phyloP scores from a whole-genome alignment of 495 filamentous ascomycete species.

The Neurospora sp. region DNA sequence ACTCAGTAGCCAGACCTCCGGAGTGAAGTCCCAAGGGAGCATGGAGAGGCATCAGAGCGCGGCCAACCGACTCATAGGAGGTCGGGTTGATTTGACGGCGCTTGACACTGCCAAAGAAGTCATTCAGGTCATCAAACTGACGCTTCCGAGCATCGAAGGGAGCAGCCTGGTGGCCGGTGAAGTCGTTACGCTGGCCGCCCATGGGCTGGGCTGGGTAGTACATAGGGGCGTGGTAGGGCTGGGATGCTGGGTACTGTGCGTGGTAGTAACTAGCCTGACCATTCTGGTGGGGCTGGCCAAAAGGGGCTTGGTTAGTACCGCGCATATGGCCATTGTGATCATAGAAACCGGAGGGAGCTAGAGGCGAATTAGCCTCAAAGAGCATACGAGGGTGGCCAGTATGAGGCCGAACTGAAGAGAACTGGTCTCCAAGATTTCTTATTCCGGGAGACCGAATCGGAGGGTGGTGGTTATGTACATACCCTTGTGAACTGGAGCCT shows the following conservation, averaged over 20 bases:
- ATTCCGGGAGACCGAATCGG: background rate
- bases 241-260: slow-evolving; percentile 49
- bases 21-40: slow-evolving; percentile 53
- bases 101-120: slow-evolving; percentile 89
- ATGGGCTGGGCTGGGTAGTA: slow-evolving; percentile 54
- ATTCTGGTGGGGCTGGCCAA: slow-evolving; percentile 40
- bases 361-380: slow-evolving; percentile 35
- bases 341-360: slow-evolving; percentile 47
- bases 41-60: slow-evolving; percentile 67
- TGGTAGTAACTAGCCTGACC: slow-evolving; percentile 43
- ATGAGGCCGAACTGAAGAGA: background rate
- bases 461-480: slow-evolving; percentile 18
- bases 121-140: slow-evolving; percentile 77
- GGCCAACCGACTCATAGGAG: slow-evolving; percentile 73
- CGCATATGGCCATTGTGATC: slow-evolving; percentile 51
- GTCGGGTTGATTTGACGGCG: slow-evolving; percentile 76
- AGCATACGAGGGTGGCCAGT: background rate
- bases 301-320: slow-evolving; percentile 37
- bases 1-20: slow-evolving; percentile 53
- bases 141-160: slow-evolving; percentile 65
- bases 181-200: slow-evolving; percentile 34
- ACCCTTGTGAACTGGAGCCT: slow-evolving; percentile 41
- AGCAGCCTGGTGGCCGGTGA: slow-evolving; percentile 41
- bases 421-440: background rate
- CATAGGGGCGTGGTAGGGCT: slow-evolving; percentile 41